Evolutionary conservation across 805 yeast genomes (phyloP), one percentile per base, ranked within the genome.

Genomic region (Deakozyma indianensis): DNA sequence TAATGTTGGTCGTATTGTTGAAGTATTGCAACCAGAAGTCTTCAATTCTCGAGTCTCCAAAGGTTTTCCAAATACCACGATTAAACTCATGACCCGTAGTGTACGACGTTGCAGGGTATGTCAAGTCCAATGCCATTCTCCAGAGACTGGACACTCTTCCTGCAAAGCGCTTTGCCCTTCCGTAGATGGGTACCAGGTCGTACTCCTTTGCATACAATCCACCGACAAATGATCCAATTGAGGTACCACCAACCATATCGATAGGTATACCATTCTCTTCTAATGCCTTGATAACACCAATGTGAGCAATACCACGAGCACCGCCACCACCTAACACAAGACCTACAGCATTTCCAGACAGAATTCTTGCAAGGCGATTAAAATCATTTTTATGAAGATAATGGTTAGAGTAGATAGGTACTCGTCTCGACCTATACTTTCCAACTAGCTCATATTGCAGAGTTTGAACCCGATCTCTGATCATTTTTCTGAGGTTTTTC

Each of bases 271-370:
- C 96, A 46, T 78, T 77, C 51, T 84, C 94, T 59, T 90, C 97
- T 7, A 90, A 64, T 0, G 96, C 95, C 43, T 78, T 76, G n/a
- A 90, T 74, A 2, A 92, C 80, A 2, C 98, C 98, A 35, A 90
- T 70, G 59, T 90, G 98, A 14, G 95, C 75, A 14, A 90, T 70
- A 1, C 98, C 98, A 53, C 97, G 70, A 0, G 97, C 95, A 40
- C 98, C 98, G 35, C 98, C 98, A 14, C 98, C 98, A 4, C 98
- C 98, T 2, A 90, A 67, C 3, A 90, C 96, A 18, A 92, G 67
- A 0, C 97, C 98, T 35, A 92, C 83, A 0, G 96, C 95, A 58
- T 87, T 86, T 4, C 95, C 95, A 0, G 96, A 83, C 15, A 90
- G 64, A 5, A 92, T 74, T 55, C 98, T 72, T 0, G 98, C 97